These are phyloP conservation scores for Stagonosporopsis rhizophila DNA, from an alignment of 2,329 filamentous ascomycete genomes.

Conservation along the genomic window DNA sequence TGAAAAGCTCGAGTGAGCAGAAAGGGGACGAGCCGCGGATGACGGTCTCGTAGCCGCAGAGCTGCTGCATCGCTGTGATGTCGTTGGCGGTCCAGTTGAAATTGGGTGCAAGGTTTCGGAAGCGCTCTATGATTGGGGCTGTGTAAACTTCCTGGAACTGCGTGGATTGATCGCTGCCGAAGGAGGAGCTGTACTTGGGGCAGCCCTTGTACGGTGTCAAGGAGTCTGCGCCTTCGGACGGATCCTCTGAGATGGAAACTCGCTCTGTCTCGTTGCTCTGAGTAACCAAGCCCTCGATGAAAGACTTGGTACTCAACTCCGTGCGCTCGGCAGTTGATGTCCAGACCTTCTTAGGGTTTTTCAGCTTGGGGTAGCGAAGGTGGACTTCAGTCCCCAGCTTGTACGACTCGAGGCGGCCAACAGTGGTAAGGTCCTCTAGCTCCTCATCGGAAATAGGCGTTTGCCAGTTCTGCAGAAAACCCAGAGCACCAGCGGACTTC, in stretches of 20 bases:
- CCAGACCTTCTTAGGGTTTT: constrained; percentile 64
- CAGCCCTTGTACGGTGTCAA: constrained; percentile 71
- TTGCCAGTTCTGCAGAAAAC: constrained; percentile 65
- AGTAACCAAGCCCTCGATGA: constrained; percentile 64
- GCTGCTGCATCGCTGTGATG: constrained; percentile 70
- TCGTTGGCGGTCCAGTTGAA: constrained; percentile 70
- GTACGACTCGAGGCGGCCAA: constrained; percentile 67
- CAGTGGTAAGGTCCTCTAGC: constrained; percentile 65
- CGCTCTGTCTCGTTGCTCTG: constrained; percentile 63
- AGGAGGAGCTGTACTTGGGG: constrained; percentile 65
- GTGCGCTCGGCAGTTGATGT: constrained; percentile 69
- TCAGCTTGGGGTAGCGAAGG: constrained; percentile 64
- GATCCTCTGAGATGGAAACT: constrained; percentile 63
- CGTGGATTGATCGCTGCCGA: constrained; percentile 62
- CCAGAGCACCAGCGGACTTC: constrained; percentile 62
- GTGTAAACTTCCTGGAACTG: constrained; percentile 64
- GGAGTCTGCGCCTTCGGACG: constrained; percentile 65
- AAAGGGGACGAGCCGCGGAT: constrained; percentile 68
- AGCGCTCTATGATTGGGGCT: constrained; percentile 64
- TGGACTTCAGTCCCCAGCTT: constrained; percentile 65
- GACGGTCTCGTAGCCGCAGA: constrained; percentile 71
- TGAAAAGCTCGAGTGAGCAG: constrained; percentile 66
- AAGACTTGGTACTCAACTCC: constrained; percentile 62
- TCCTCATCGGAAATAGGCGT: constrained; percentile 65
- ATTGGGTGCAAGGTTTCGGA: constrained; percentile 59